Evolutionary conservation across 2,329 filamentous ascomycete genomes (phyloP).

Genomic region (Ophidiomyces ophidiicola): DNA sequence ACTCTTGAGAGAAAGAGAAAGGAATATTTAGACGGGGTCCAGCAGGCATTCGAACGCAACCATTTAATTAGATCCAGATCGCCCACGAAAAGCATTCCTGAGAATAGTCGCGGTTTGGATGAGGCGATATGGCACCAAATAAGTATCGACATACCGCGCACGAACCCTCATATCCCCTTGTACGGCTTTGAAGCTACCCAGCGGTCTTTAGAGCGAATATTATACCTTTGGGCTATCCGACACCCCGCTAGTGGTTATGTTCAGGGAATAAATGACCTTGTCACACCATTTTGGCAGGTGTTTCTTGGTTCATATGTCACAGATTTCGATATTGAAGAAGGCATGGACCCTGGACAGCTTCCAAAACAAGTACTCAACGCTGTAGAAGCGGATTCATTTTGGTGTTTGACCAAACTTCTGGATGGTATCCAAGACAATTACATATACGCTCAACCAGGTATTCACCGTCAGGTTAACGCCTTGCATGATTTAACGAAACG

Average conservation of each 20-base stretch:
- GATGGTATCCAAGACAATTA: slow-evolving; percentile 99
- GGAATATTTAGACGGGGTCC: slow-evolving; percentile 88
- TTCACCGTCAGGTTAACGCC: slow-evolving; percentile 82
- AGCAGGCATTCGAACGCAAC: slow-evolving; percentile 50
- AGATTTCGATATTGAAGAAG: slow-evolving; percentile 80
- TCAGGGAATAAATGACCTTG: slow-evolving; percentile 95
- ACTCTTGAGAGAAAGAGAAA: slow-evolving; percentile 89
- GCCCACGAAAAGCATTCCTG: slow-evolving; percentile 28
- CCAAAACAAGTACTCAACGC: slow-evolving; percentile 85
- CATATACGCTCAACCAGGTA: slow-evolving; percentile 92
- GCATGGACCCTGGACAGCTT: slow-evolving; percentile 93
- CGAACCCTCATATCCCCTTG: slow-evolving; percentile 87
- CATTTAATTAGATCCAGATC: slow-evolving; percentile 30
- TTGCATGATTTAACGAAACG: slow-evolving; percentile 79
- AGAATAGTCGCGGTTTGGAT: slow-evolving; percentile 64
- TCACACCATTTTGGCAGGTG: slow-evolving; percentile 96
- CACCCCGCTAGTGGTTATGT: slow-evolving; percentile 97
- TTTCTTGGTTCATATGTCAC: slow-evolving; percentile 91
- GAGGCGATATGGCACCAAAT: slow-evolving; percentile 99
- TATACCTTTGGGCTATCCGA: slow-evolving; percentile 95
- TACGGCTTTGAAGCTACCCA: slow-evolving; percentile 96
- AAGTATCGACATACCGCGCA: slow-evolving; percentile 92
- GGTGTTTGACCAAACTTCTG: slow-evolving; percentile 95
- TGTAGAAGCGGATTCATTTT: slow-evolving; percentile 95
- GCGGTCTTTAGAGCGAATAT: slow-evolving; percentile 78